These are phyloP conservation scores for Aspergillus spinulosporus DNA, from an alignment of 2,329 filamentous ascomycete genomes.

Conservation along the genomic window DNA sequence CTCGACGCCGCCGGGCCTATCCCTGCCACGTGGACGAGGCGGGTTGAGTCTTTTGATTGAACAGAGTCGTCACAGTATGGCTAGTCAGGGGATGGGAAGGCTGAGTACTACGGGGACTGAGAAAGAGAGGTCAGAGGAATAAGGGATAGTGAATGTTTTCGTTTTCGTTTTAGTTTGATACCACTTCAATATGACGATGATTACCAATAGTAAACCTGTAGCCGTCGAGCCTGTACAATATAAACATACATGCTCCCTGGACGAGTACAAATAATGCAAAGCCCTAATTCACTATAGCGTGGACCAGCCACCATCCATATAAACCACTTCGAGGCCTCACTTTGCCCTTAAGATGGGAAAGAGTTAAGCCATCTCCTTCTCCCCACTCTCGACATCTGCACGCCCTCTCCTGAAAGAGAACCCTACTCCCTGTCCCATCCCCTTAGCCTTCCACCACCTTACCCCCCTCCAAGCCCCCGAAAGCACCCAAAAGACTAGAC, in stretches of 20 bases:
- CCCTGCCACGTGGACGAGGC: slow-evolving; percentile 17
- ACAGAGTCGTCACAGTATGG: slow-evolving; percentile 12
- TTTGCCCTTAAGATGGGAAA: not conserved
- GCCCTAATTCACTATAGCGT: not conserved
- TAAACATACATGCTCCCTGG: not conserved
- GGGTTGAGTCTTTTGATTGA: slow-evolving; percentile 25
- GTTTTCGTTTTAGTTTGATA: not conserved
- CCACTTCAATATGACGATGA: not conserved
- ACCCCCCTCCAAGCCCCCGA: slow-evolving; percentile 49
- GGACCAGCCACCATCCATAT: slow-evolving; percentile 3
- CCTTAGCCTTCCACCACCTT: slow-evolving; percentile 35
- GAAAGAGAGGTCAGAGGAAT: not conserved
- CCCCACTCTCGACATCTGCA: slow-evolving; percentile 20
- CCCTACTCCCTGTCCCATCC: not conserved
- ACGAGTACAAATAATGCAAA: not conserved
- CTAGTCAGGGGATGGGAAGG: not conserved
- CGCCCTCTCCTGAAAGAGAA: not conserved
- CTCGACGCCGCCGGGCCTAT: slow-evolving; percentile 15
- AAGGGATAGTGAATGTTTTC: not conserved
- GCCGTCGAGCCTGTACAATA: not conserved
- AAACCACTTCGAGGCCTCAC: not conserved
- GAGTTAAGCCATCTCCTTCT: slow-evolving; percentile 25
- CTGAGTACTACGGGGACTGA: not conserved
- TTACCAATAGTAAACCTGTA: slow-evolving; percentile 1
- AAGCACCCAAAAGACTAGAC: slow-evolving; percentile 73